These are phyloP conservation scores for Zelopaecilomyces penicillatus DNA, from an alignment of 2,329 filamentous ascomycete species.

Conservation along the genomic window DNA sequence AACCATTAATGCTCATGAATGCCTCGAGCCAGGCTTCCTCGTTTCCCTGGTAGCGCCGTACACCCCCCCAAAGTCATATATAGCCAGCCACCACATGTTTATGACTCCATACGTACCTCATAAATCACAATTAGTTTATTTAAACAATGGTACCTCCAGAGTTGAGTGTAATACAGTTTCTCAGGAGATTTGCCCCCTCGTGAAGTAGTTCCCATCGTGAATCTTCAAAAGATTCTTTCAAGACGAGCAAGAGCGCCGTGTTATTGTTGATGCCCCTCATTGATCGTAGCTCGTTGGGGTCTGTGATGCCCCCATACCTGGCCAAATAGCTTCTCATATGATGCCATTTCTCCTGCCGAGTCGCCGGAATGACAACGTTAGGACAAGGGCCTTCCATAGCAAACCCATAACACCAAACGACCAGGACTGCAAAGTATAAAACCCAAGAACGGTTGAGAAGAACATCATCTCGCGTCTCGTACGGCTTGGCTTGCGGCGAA, in stretches of 20 bases:
- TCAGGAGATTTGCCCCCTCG: conserved; percentile 73
- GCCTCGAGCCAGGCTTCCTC: no score
- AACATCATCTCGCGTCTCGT: conserved; percentile 80
- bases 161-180: conserved; percentile 61
- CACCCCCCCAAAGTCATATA: no score
- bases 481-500: conserved; percentile 43
- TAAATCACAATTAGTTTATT: neutral
- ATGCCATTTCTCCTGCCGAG: conserved; percentile 55
- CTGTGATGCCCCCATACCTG: conserved; percentile 60
- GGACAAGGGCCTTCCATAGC: conserved; percentile 74
- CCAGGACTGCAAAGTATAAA: conserved; percentile 81
- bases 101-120: neutral
- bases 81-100: no score
- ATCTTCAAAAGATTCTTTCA: conserved; percentile 72
- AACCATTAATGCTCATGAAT: no score
- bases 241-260: conserved; percentile 69
- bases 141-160: conserved; percentile 21
- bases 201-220: conserved; percentile 88
- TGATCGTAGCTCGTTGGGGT: conserved; percentile 68
- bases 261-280: conserved; percentile 75
- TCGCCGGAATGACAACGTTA: conserved; percentile 42
- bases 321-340: conserved; percentile 76
- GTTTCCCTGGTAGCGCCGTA: no score
- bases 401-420: conserved; percentile 93
- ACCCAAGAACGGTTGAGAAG: conserved; percentile 92